These are phyloP conservation scores for Caryopteris hybrid DNA, from an alignment of 305 asterid species.

Conservation along the genomic window DNA sequence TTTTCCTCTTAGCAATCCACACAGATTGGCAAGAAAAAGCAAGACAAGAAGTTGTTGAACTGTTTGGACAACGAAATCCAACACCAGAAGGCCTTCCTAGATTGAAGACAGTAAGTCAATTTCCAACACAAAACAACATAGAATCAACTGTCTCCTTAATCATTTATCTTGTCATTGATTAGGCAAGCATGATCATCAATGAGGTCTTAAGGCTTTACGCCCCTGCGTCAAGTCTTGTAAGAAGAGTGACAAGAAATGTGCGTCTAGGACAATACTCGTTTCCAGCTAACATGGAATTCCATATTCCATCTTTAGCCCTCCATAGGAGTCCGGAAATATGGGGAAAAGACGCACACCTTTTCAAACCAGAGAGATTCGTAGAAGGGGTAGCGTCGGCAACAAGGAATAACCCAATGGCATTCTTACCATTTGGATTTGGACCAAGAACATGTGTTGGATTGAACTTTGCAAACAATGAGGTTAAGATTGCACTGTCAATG, in stretches of 20 bases:
- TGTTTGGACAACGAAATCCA: conserved; percentile 36
- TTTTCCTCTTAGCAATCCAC: conserved; percentile 36
- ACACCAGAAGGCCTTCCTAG: conserved; percentile 38
- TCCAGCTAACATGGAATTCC: conserved; percentile 37
- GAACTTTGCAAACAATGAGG: conserved; percentile 46
- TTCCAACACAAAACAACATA: not conserved
- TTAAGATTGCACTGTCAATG: conserved; percentile 51
- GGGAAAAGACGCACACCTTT: conserved; percentile 52
- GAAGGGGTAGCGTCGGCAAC: conserved; percentile 57
- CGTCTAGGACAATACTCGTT: conserved; percentile 37
- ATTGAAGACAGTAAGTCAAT: conserved; percentile 34
- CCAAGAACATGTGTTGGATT: conserved; percentile 53
- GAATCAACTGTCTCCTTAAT: not conserved
- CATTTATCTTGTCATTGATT: not conserved
- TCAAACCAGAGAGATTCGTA: conserved; percentile 54
- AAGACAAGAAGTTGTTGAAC: conserved; percentile 35
- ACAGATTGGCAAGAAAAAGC: conserved; percentile 55
- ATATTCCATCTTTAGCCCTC: conserved; percentile 36
- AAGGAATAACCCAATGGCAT: conserved; percentile 35
- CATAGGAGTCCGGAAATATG: conserved; percentile 40
- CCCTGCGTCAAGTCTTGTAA: conserved; percentile 25
- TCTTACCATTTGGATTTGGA: conserved; percentile 50
- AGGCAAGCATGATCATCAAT: conserved; percentile 46
- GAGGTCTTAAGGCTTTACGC: conserved; percentile 52
- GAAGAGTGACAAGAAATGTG: conserved; percentile 23